A percentile compares a stretch with the other conserved stretches of the same genome.
These are phyloP conservation scores for Aspergillus awamori DNA, from an alignment of 2,329 filamentous ascomycete species.

Conservation along the genomic window DNA sequence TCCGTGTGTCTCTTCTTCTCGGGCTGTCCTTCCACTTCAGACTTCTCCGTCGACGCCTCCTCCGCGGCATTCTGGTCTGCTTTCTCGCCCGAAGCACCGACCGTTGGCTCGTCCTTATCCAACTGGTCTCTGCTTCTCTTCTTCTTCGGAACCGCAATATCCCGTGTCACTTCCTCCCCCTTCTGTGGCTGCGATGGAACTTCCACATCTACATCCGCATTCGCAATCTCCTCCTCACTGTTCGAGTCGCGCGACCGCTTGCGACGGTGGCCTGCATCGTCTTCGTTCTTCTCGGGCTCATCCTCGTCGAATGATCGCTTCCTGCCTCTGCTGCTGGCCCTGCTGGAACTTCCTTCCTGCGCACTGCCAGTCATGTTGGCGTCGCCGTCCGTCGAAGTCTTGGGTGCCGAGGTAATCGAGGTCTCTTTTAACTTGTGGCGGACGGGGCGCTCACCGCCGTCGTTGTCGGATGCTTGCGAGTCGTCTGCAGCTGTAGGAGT, in stretches of 20 bases:
- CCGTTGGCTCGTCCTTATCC: slow-evolving; percentile 38
- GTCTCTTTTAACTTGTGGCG: slow-evolving; percentile 65
- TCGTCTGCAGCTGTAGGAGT: slow-evolving; percentile 25
- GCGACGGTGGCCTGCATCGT: slow-evolving; percentile 37
- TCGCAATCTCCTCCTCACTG: slow-evolving; percentile 30
- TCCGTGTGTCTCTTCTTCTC: slow-evolving; percentile 50
- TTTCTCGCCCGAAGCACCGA: slow-evolving; percentile 20
- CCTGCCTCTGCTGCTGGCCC: slow-evolving; percentile 29
- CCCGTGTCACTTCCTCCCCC: slow-evolving; percentile 24
- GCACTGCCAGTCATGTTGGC: slow-evolving; percentile 13
- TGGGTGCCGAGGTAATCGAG: slow-evolving; percentile 52
- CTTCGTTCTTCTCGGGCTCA: slow-evolving; percentile 30
- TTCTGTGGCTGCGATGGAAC: slow-evolving; percentile 1
- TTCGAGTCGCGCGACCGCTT: slow-evolving; percentile 50
- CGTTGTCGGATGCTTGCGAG: slow-evolving; percentile 41
- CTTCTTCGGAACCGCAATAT: slow-evolving; percentile 43
- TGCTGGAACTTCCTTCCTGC: slow-evolving; percentile 20
- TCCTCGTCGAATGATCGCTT: slow-evolving; percentile 43
- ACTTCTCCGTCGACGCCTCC: slow-evolving; percentile 20
- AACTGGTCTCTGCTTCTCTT: slow-evolving; percentile 49
- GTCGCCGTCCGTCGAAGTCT: slow-evolving; percentile 18
- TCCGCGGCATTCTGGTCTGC: slow-evolving; percentile 16
- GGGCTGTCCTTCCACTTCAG: slow-evolving; percentile 35
- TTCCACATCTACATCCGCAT: background rate
- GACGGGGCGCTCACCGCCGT: slow-evolving; percentile 58